Percentiles rank a stretch among this genome's conserved stretches.
Evolutionary conservation across 1,284 basidiomycete species (phyloP).

Genomic region (Heterobasidion parviporum): DNA sequence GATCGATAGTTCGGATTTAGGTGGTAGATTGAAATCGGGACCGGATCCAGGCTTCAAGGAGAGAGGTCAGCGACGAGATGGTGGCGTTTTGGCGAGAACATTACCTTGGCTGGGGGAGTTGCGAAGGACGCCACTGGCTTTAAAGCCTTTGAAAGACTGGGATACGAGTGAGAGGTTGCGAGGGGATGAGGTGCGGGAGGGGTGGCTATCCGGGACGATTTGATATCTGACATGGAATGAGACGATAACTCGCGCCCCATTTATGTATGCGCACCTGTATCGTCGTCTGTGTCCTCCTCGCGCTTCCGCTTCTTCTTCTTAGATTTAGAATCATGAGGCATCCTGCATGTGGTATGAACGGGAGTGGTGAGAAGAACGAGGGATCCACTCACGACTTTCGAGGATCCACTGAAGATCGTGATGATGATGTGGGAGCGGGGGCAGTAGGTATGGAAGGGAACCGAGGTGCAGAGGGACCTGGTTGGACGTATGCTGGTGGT

Average conservation of each 20-base stretch:
- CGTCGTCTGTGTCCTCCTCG: conserved; percentile 67
- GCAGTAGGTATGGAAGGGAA: conserved; percentile 11
- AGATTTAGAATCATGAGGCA: conserved; percentile 47
- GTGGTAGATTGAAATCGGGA: conserved; percentile 54
- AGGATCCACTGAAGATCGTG: conserved; percentile 25
- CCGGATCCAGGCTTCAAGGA: conserved; percentile 28
- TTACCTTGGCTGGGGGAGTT: conserved; percentile 44
- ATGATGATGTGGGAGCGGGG: conserved; percentile 9
- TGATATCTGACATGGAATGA: conserved; percentile 28
- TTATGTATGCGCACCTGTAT: conserved; percentile 35
- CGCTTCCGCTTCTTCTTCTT: conserved; percentile 86
- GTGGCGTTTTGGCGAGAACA: neutral
- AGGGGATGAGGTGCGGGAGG: conserved; percentile 30
- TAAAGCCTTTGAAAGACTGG: conserved; percentile 34
- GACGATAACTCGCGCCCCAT: neutral
- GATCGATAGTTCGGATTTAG: conserved; percentile 43
- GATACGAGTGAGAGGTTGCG: conserved; percentile 25
- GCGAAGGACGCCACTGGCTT: conserved; percentile 39
- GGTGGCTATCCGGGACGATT: conserved; percentile 49
- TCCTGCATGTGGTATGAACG: conserved; percentile 13
- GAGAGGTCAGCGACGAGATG: neutral
- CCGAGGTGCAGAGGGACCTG: conserved; percentile 19
- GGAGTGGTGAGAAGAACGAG: conserved; percentile 1
- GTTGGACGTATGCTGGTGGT: conserved; percentile 7
- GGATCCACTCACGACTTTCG: conserved; percentile 31